Base-by-base conservation (phyloP, 495 filamentous ascomycete species). In the Aspergillus steynii region DNA sequence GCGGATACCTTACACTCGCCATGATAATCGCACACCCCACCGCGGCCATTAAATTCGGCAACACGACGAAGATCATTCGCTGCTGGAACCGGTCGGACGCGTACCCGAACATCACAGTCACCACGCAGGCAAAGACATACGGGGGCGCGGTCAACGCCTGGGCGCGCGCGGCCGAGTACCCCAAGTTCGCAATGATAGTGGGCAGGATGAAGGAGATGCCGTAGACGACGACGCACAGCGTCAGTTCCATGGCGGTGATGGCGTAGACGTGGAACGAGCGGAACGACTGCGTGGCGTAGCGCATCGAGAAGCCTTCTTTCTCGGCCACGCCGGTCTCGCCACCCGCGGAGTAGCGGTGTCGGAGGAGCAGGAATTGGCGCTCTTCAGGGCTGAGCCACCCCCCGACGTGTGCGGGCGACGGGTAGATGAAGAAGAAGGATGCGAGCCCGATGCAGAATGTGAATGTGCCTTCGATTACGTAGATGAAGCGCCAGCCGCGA, bases 401-500 rank as follows among this genome's bases (percentile, higher is more conserved):
- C 20, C 75, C 77, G 25, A 80, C 76, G 62, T 83, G 78, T 8
- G 37, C 1, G 82, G 82, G 66, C 96, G 96, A 62, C 86, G 84
- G 0, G 92, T 90, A 42, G 31, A 97, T 83, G 10, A 88, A 68
- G 71, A 95, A 96, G 79, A 89, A 90, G 70, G 91, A 88, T 14
- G 84, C 37, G 27, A 93, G 61, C 0, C 89, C 85, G 15, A 95
- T 75, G 34, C 90, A 64, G 53, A 80, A 82, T 3, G 92, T 96
- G 32, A 95, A 68, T 0, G 78, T 32, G 6, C 93, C 93, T 75
- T 96, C 93, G 37, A 85, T 67, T 60, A 83, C 74, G 49, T 82
- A 86, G 46, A 86, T 82, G 92, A 93, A 97, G 50, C 93, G 81
- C 93, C 93, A 97, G 42, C 92, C 93, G 2, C 69, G 65, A 63